Conservation (phyloP, 768 basidiomycete genomes). For the Boletus reticulatus region DNA sequence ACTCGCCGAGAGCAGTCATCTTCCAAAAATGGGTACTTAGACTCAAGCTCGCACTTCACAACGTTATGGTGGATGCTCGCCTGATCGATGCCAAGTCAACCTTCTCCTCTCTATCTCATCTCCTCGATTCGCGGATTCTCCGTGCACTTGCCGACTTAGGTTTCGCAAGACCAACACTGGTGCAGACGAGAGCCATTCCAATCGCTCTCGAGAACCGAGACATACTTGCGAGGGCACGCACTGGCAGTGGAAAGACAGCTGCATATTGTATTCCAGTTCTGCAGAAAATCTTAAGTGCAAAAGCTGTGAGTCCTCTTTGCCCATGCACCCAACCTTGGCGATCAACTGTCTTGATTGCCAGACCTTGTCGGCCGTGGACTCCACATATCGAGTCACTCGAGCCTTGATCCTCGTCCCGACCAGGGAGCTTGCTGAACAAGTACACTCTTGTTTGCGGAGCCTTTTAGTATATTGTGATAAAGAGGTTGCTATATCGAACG, state of each 20-base stretch:
- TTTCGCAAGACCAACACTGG: slow-evolving; percentile 87
- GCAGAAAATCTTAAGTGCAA: slow-evolving; percentile 82
- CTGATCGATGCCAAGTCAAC: slow-evolving; percentile 48
- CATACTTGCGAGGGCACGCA: slow-evolving; percentile 90
- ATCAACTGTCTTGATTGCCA: background rate
- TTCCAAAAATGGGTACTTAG: background rate
- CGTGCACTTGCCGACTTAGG: slow-evolving; percentile 87
- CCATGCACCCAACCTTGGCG: background rate
- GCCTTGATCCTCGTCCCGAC: slow-evolving; percentile 87
- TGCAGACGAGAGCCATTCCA: slow-evolving; percentile 91
- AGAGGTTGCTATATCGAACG: slow-evolving; percentile 68
- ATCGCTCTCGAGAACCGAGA: slow-evolving; percentile 86
- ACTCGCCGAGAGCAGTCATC: too few species aligned
- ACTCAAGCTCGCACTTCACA: background rate
- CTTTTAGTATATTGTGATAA: slow-evolving; percentile 78
- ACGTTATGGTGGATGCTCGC: slow-evolving; percentile 43
- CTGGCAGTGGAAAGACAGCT: slow-evolving; percentile 96
- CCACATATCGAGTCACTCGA: slow-evolving; percentile 57
- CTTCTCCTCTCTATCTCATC: slow-evolving; percentile 64
- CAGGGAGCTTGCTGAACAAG: slow-evolving; percentile 90
- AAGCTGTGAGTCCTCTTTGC: slow-evolving; percentile 55
- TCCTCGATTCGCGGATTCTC: slow-evolving; percentile 83
- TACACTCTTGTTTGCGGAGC: slow-evolving; percentile 61
- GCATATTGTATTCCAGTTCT: slow-evolving; percentile 91
- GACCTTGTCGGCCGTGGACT: slow-evolving; percentile 40